These are phyloP conservation scores for Warburgia ugandensis DNA, from an alignment of 164 flowering plant genomes.

Conservation along the genomic window DNA sequence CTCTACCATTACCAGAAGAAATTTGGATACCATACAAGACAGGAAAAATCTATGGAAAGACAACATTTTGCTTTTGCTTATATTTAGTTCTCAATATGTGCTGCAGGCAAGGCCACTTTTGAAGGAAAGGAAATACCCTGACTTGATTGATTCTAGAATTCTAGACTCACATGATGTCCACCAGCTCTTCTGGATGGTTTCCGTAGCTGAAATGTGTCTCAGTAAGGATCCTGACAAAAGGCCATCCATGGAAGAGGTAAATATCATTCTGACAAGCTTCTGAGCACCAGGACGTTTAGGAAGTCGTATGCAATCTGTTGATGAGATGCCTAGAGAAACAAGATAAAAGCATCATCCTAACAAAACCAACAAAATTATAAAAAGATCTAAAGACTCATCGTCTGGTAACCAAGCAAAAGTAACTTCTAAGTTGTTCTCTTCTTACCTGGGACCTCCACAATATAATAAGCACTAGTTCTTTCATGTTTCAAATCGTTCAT, in stretches of 20 bases:
- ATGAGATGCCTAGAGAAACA: too few species aligned
- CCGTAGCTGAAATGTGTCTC: constrained; percentile 50
- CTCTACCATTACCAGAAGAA: neutral
- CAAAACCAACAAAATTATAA: too few species aligned
- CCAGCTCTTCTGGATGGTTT: constrained; percentile 71
- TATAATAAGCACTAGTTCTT: too few species aligned
- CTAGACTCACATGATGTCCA: constrained; percentile 50
- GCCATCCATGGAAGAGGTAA: constrained; percentile 43
- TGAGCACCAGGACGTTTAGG: too few species aligned
- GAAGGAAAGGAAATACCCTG: constrained; percentile 55
- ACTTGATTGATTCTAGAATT: constrained; percentile 46
- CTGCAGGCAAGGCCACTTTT: constrained; percentile 68
- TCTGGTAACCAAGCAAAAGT: too few species aligned
- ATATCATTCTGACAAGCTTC: too few species aligned
- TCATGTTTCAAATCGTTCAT: too few species aligned
- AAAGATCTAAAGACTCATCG: too few species aligned
- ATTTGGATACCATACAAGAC: neutral
- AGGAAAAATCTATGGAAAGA: neutral
- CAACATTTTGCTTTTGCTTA: neutral
- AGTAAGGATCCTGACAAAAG: constrained; percentile 47
- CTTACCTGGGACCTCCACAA: too few species aligned
- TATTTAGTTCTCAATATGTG: neutral
- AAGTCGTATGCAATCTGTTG: too few species aligned
- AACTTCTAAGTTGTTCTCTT: too few species aligned
- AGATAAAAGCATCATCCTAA: too few species aligned